Evolutionary conservation across 2,329 filamentous ascomycete genomes (phyloP), one percentile per base, ranked within the genome.

Genomic region (Curvularia sp.): DNA sequence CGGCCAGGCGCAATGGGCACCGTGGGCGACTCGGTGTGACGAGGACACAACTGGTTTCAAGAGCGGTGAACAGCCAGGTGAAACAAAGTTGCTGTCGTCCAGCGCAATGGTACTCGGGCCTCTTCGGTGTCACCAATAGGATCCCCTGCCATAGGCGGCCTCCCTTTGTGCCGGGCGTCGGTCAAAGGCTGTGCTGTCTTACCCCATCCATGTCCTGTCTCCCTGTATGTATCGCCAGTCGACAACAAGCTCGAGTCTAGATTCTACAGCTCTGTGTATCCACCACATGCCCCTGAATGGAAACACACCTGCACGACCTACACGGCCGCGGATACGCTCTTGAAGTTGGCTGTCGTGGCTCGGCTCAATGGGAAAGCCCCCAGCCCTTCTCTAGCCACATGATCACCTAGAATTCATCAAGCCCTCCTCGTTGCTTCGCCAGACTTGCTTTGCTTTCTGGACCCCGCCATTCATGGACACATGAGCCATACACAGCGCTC

Each of bases 141-240:
- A 6, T 58, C 57, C 55, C 63, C 18, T 65, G 60, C 58, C 65
- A 49, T 35, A 53, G 35, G 47, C 58, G 60, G 63, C 60, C 59
- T 54, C 15, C 43, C 44, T 15, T 10, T 35, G 18, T 13, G 20
- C 49, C 46, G 41, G 20, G 22, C 41, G 26, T 39, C 28, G 10
- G 15, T 18, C 22, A 52, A 6, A 12, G 44, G 54, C 31, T 44
- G 31, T 49, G 48, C 5, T 49, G 48, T n/a, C 48, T 30, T 4
- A 18, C 18, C 33, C 22, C 47, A n/a, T 49, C 30, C 30, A n/a
- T 49, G 20, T 35, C 47, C 47, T 18, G 18, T 18, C 18, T 18
- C 6, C 24, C 24, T 33, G 47, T 35, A n/a, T 49, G 18, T 18
- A 18, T 18, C 31, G 31, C 47, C 31, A 20, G 47, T 31, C 48